Percentiles rank a stretch among this genome's conserved stretches.
phyloP scores from a whole-genome alignment of 257 asterid genomes.

The Sherardia arvensis region DNA sequence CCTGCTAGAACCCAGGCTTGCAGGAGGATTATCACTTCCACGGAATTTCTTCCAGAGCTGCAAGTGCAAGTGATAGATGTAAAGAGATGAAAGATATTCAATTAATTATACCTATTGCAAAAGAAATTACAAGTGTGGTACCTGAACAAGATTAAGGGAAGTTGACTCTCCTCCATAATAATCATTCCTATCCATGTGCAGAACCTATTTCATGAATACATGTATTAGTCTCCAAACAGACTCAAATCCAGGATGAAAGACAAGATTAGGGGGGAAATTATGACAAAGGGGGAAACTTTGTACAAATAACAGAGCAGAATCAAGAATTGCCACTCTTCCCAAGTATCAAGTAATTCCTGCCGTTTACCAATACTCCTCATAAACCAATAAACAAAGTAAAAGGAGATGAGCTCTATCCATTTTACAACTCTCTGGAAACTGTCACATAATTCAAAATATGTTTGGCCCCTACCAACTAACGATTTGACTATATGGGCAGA shows the following conservation, averaged over 20 bases:
- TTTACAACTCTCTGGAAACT: background rate
- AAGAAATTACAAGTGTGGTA: background rate
- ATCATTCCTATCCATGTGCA: constrained; percentile 41
- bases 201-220: constrained; percentile 17
- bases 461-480: background rate
- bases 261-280: background rate
- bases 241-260: background rate
- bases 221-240: background rate
- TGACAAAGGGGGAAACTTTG: background rate
- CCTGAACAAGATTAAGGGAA: constrained; percentile 37
- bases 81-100: background rate
- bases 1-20: constrained; percentile 77
- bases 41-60: constrained; percentile 84
- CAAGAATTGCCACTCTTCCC: too few species aligned
- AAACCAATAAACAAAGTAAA: background rate
- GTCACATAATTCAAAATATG: background rate
- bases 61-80: constrained; percentile 5
- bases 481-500: background rate
- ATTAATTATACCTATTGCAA: background rate
- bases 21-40: constrained; percentile 89
- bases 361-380: background rate
- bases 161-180: constrained; percentile 38
- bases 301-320: too few species aligned
- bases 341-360: background rate
- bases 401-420: background rate